These are phyloP conservation scores for Penicillium argentinense DNA, from an alignment of 495 filamentous ascomycete genomes.

Conservation along the genomic window DNA sequence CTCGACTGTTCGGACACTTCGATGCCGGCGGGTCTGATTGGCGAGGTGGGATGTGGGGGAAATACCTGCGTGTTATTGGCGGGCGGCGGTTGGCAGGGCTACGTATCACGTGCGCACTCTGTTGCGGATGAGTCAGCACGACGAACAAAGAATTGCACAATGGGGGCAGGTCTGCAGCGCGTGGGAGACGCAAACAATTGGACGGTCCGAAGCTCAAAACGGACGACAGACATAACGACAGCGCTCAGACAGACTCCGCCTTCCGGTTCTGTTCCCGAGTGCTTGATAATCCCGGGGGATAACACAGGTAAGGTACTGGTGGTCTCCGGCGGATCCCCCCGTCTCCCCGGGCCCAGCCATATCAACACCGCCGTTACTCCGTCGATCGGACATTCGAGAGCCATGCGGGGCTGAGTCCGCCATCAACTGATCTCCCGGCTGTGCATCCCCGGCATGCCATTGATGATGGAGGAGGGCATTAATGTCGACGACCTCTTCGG, in stretches of 20 bases:
- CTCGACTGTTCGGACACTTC: not conserved
- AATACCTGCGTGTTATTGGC: slow-evolving; percentile 10
- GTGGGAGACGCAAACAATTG: too few species aligned
- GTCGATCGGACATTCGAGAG: slow-evolving; percentile 8
- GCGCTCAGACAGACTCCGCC: too few species aligned
- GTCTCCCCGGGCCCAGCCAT: not conserved
- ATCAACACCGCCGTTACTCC: slow-evolving; percentile 13
- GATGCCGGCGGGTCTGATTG: slow-evolving; percentile 18
- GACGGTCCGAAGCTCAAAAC: too few species aligned
- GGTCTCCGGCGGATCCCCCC: not conserved
- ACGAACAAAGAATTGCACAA: not conserved
- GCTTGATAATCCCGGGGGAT: too few species aligned
- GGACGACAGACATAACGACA: too few species aligned
- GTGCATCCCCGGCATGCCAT: slow-evolving; percentile 28
- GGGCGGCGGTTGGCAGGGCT: slow-evolving; percentile 23
- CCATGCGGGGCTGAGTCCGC: slow-evolving; percentile 10
- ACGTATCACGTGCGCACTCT: slow-evolving; percentile 20
- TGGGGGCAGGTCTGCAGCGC: too few species aligned
- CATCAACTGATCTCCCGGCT: not conserved
- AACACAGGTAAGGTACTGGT: too few species aligned
- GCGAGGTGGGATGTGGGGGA: slow-evolving; percentile 9
- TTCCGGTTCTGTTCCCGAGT: too few species aligned
- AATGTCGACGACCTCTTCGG: slow-evolving; percentile 77
- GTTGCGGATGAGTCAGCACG: not conserved
- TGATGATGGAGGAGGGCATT: slow-evolving; percentile 69